Evolutionary conservation across 305 asterid species (phyloP).

Genomic region (Rubia peregrina): DNA sequence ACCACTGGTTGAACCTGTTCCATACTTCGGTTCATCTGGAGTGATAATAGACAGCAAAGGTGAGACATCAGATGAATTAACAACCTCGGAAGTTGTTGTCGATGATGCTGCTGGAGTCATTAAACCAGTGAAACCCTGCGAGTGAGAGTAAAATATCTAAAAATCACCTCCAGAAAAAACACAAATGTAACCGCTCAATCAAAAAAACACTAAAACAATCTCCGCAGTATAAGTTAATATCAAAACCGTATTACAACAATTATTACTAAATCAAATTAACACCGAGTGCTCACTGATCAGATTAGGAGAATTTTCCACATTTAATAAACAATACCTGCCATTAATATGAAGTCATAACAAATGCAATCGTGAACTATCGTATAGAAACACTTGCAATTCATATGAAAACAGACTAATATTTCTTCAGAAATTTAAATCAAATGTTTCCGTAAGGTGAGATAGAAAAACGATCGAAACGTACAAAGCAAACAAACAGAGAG

Average conservation of each 20-base stretch:
- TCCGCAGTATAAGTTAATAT: background rate
- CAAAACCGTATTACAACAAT: background rate
- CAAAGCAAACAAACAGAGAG: conserved; percentile 4
- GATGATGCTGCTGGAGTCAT: conserved; percentile 9
- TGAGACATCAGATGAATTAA: conserved; percentile 29
- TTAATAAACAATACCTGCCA: background rate
- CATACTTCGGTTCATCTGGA: conserved; percentile 18
- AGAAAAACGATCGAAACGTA: background rate
- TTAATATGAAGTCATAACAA: background rate
- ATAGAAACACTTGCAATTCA: background rate
- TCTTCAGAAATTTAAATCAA: background rate
- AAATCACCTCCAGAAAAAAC: background rate
- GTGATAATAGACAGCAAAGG: conserved; percentile 32
- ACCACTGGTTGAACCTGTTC: conserved; percentile 14
- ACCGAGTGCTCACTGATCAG: background rate
- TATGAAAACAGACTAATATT: background rate
- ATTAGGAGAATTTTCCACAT: background rate
- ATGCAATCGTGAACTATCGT: background rate
- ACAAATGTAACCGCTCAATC: background rate
- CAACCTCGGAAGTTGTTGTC: conserved; percentile 26
- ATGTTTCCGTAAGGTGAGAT: background rate
- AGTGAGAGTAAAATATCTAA: background rate
- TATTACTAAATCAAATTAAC: background rate
- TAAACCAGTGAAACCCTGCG: background rate
- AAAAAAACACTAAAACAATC: background rate